Evolutionary conservation across 306 rosid species (phyloP).

Genomic region (Cucumis hystrix): DNA sequence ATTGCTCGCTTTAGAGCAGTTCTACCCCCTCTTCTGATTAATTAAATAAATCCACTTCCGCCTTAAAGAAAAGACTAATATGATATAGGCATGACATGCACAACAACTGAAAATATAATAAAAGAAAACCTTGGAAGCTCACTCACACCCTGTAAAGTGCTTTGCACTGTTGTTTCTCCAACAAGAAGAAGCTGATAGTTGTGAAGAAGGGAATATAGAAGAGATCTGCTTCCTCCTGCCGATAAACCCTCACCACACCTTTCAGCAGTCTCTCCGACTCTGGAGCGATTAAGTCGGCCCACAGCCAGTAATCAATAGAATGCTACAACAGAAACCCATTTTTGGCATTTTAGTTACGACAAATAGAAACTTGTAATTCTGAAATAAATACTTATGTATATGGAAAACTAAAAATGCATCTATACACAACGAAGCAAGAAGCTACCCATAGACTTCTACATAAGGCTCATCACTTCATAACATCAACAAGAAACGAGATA

Average conservation of each 20-base stretch:
- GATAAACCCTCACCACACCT: constrained; percentile 59
- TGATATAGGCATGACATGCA: neutral
- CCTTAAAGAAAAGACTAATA: neutral
- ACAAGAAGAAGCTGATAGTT: constrained; percentile 80
- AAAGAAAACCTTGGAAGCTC: constrained; percentile 35
- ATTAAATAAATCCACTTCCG: neutral
- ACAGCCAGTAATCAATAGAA: constrained; percentile 88
- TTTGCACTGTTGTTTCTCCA: constrained; percentile 94
- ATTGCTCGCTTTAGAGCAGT: neutral
- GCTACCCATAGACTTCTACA: neutral
- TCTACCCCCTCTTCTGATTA: neutral
- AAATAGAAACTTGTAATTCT: neutral
- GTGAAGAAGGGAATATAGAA: constrained; percentile 94
- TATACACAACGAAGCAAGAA: neutral
- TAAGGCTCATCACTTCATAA: neutral
- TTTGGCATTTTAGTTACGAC: neutral
- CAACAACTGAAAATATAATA: neutral
- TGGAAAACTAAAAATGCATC: neutral
- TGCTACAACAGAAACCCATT: constrained; percentile 36
- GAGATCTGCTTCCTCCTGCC: constrained; percentile 80
- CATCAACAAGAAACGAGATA: neutral
- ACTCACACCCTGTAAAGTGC: constrained; percentile 99
- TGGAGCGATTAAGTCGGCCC: constrained; percentile 85
- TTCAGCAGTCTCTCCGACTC: constrained; percentile 52
- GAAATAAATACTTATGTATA: neutral